Percentiles rank a stretch among this genome's conserved stretches.
phyloP scores from a whole-genome alignment of 2,329 filamentous ascomycete genomes.

The Metarhizium robertsii region DNA sequence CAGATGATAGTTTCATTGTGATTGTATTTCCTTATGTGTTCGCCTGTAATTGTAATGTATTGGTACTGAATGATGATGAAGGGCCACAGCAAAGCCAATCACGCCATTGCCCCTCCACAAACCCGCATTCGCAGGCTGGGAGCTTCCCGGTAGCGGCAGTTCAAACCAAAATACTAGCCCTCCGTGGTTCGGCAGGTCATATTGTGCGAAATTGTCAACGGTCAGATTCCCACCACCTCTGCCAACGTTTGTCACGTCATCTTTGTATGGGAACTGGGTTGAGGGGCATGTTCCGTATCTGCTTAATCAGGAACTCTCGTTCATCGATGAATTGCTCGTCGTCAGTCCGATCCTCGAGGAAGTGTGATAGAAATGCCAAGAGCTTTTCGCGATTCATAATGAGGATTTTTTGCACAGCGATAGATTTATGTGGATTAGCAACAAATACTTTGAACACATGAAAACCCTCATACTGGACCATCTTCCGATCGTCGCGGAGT shows the following conservation, averaged over 20 bases:
- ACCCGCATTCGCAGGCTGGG: not conserved
- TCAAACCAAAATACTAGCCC: not conserved
- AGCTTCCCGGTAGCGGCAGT: not conserved
- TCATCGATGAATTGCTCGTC: constrained; percentile 99
- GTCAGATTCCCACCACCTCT: not conserved
- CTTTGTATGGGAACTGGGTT: constrained; percentile 45
- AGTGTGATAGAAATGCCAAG: constrained; percentile 78
- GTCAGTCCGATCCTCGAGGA: constrained; percentile 89
- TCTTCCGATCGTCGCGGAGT: constrained; percentile 87
- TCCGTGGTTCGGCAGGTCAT: not conserved
- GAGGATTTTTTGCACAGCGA: constrained; percentile 88
- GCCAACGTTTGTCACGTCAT: constrained; percentile 12
- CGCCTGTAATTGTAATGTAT: not conserved
- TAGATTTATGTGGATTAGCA: constrained; percentile 96
- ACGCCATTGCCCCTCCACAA: not conserved
- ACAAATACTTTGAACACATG: constrained; percentile 99
- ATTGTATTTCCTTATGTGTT: not conserved
- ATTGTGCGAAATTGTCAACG: not conserved
- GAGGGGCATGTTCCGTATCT: constrained; percentile 65
- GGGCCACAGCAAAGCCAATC: not conserved
- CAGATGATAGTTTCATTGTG: not conserved
- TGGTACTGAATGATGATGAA: not conserved
- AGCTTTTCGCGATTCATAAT: constrained; percentile 94
- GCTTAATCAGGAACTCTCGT: constrained; percentile 92
- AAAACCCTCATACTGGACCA: constrained; percentile 99